These are phyloP conservation scores for Lagenidium giganteum DNA, from an alignment of 352 stramenopile genomes.

Conservation along the genomic window DNA sequence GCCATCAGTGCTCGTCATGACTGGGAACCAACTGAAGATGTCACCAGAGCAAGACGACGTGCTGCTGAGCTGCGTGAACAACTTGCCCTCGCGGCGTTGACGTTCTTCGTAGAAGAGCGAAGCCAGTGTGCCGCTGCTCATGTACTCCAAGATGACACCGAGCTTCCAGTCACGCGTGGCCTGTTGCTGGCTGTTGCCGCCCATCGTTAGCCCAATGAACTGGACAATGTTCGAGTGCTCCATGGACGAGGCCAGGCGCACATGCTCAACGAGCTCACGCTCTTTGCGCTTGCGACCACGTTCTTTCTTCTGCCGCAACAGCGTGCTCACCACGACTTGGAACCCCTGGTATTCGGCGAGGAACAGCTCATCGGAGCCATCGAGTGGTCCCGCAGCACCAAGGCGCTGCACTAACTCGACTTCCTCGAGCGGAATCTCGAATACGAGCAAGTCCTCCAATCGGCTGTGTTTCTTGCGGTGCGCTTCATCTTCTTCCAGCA, in stretches of 20 bases:
- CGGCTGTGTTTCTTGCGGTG: constrained; percentile 44
- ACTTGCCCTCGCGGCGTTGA: constrained; percentile 48
- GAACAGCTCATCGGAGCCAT: constrained; percentile 23
- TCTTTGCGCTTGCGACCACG: constrained; percentile 25
- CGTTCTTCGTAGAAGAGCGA: constrained; percentile 54
- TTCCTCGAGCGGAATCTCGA: constrained; percentile 69
- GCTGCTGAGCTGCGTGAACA: constrained; percentile 32
- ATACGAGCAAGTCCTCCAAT: constrained; percentile 68
- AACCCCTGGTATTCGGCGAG: constrained; percentile 67
- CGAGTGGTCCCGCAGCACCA: constrained; percentile 17
- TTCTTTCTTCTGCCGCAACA: constrained; percentile 42
- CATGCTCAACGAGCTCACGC: constrained; percentile 59
- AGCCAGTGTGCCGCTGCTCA: constrained; percentile 57
- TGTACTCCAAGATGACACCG: constrained; percentile 73
- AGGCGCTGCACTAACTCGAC: constrained; percentile 27
- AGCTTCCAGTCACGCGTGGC: constrained; percentile 46
- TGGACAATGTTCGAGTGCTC: constrained; percentile 72
- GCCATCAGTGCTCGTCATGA: too few species aligned
- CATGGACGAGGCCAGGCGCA: constrained; percentile 47
- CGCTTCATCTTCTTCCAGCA: constrained; percentile 51
- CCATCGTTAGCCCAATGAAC: constrained; percentile 74
- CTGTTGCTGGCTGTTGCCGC: constrained; percentile 29
- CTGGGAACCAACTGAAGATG: constrained; percentile 54
- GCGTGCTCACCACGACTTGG: constrained; percentile 61
- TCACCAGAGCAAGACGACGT: too few species aligned